Conservation (phyloP, 768 basidiomycete species). For the Lactifluus piperatus region DNA sequence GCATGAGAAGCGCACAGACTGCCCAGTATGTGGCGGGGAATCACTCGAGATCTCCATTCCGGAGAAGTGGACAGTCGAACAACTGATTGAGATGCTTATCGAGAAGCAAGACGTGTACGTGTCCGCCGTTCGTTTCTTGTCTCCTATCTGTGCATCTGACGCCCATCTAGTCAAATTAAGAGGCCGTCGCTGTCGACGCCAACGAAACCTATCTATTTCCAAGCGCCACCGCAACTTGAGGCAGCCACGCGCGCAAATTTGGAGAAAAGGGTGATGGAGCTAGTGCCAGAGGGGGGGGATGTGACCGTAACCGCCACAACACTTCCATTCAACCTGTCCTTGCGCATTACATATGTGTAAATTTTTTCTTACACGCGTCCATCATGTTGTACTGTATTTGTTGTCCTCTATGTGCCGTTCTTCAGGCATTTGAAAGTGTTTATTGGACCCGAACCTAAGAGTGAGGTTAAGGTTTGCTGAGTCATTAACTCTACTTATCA, state of each 20-base stretch:
- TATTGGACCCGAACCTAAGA: not conserved
- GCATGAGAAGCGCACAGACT: slow-evolving; percentile 86
- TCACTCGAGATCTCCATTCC: slow-evolving; percentile 64
- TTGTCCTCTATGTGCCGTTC: not conserved
- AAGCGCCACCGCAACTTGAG: slow-evolving; percentile 89
- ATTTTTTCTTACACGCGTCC: not conserved
- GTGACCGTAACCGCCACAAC: slow-evolving; percentile 82
- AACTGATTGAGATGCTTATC: slow-evolving; percentile 77
- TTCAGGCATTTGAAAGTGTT: no score
- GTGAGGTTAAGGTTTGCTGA: slow-evolving; percentile 9
- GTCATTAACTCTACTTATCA: not conserved
- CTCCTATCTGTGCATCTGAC: not conserved
- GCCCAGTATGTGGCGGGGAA: slow-evolving; percentile 96
- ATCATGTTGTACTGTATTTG: not conserved
- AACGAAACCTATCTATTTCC: slow-evolving; percentile 77
- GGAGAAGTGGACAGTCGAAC: slow-evolving; percentile 71
- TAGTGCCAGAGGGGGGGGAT: slow-evolving; percentile 69
- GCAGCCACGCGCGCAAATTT: slow-evolving; percentile 86
- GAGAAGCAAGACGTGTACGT: slow-evolving; percentile 89
- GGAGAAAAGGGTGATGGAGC: slow-evolving; percentile 73
- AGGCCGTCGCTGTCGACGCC: slow-evolving; percentile 84
- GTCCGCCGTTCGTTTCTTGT: not conserved
- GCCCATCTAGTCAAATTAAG: slow-evolving; percentile 76
- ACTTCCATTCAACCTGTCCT: slow-evolving; percentile 77
- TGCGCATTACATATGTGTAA: slow-evolving; percentile 51